Evolutionary conservation across 2,329 filamentous ascomycete genomes (phyloP).

Genomic region (Phialophora expanda): DNA sequence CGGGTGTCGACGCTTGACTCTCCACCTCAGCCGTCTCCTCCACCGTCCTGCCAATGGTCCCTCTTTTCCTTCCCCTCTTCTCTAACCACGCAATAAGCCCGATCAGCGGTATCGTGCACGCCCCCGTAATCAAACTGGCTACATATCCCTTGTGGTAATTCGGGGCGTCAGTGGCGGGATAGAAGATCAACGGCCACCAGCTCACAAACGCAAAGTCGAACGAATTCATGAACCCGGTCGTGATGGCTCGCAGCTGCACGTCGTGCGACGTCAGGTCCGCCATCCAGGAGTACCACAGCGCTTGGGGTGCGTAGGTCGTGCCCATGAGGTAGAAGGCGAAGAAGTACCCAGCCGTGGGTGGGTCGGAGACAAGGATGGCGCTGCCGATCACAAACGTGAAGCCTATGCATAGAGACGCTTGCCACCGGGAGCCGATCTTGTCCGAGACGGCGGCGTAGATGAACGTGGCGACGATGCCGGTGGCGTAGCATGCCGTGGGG

Average conservation of each 20-base stretch:
- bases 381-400: slow-evolving; percentile 51
- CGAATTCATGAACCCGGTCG: slow-evolving; percentile 47
- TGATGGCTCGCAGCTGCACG: slow-evolving; percentile 45
- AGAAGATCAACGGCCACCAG: slow-evolving; percentile 45
- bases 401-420: slow-evolving; percentile 52
- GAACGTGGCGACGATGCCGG: slow-evolving; percentile 51
- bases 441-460: slow-evolving; percentile 51
- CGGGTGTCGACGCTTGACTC: neutral
- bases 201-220: slow-evolving; percentile 44
- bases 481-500: slow-evolving; percentile 51
- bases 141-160: slow-evolving; percentile 42
- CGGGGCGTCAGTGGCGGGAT: slow-evolving; percentile 45
- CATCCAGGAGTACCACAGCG: slow-evolving; percentile 57
- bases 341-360: slow-evolving; percentile 47
- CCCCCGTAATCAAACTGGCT: slow-evolving; percentile 40
- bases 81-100: slow-evolving; percentile 48
- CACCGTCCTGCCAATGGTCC: slow-evolving; percentile 38
- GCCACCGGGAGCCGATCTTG: slow-evolving; percentile 52
- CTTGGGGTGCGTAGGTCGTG: slow-evolving; percentile 54
- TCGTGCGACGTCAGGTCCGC: slow-evolving; percentile 46
- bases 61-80: slow-evolving; percentile 40
- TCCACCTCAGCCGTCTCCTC: slow-evolving; percentile 3
- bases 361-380: slow-evolving; percentile 47
- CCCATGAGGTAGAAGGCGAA: slow-evolving; percentile 54
- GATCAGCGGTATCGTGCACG: slow-evolving; percentile 46